Percentiles rank a stretch among this genome's conserved stretches.
Evolutionary conservation across 1,139 yeast genomes (phyloP).

Genomic region (Scheffersomyces cryptocercus): DNA sequence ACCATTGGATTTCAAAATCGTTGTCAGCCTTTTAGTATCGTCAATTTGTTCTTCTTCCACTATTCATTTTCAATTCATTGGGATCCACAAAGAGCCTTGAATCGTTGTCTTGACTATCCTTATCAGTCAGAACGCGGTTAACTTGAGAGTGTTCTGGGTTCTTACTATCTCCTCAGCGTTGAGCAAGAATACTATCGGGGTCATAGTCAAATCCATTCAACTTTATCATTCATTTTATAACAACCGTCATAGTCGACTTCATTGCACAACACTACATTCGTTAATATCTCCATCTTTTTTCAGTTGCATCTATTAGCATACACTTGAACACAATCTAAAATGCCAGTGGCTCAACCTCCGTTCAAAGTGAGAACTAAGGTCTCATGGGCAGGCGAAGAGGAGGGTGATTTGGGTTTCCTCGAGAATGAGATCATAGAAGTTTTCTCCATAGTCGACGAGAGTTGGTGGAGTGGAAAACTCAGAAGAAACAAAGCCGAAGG

Average conservation of each 20-base stretch:
- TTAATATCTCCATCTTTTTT: background rate
- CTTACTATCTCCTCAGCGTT: too few species aligned
- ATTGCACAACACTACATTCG: background rate
- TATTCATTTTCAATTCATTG: too few species aligned
- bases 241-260: background rate
- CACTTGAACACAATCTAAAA: background rate
- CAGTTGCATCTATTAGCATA: background rate
- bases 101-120: too few species aligned
- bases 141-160: too few species aligned
- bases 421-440: slow-evolving; percentile 93
- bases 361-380: slow-evolving; percentile 76
- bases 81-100: too few species aligned
- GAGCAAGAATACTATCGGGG: too few species aligned
- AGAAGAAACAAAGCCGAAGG: slow-evolving; percentile 83
- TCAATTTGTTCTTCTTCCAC: too few species aligned
- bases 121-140: too few species aligned
- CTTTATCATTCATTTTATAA: background rate
- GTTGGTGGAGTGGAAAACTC: slow-evolving; percentile 89
- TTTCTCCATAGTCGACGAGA: slow-evolving; percentile 75
- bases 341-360: slow-evolving; percentile 45
- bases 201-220: background rate
- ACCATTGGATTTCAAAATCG: too few species aligned
- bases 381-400: slow-evolving; percentile 91
- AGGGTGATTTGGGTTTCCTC: slow-evolving; percentile 86
- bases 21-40: too few species aligned